Conservation (phyloP, 257 asterid species). For the Plantago ovata region DNA sequence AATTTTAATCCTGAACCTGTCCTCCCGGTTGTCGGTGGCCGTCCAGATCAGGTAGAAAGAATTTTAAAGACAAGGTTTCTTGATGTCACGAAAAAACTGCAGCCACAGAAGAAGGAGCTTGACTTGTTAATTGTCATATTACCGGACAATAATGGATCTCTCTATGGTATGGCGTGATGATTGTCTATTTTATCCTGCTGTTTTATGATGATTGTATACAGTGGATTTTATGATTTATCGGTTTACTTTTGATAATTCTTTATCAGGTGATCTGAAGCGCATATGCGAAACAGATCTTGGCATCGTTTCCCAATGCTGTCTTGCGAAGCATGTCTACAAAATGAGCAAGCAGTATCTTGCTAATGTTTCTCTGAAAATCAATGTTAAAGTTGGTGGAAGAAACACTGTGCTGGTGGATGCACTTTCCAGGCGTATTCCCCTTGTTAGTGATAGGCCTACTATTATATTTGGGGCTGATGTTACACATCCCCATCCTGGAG, state of each 20-base stretch:
- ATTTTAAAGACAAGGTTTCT: constrained; percentile 66
- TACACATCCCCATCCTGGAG: constrained; percentile 98
- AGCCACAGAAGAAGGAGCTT: constrained; percentile 62
- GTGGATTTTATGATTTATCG: too few species aligned
- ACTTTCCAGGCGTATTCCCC: constrained; percentile 78
- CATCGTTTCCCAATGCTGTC: constrained; percentile 93
- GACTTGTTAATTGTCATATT: constrained; percentile 82
- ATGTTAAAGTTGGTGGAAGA: constrained; percentile 96
- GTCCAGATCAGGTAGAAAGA: constrained; percentile 86
- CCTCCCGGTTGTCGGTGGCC: constrained; percentile 56
- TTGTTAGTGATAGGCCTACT: constrained; percentile 86
- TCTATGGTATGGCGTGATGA: constrained; percentile 57
- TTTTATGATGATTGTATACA: neutral
- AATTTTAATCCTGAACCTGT: constrained; percentile 71
- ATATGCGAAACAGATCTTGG: constrained; percentile 97
- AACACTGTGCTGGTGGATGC: constrained; percentile 93
- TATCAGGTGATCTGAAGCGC: constrained; percentile 76
- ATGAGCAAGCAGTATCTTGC: constrained; percentile 91
- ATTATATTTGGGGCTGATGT: constrained; percentile 98
- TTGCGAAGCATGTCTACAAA: constrained; percentile 78
- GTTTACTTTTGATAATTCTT: neutral
- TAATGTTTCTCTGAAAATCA: constrained; percentile 80
- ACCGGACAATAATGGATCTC: constrained; percentile 95
- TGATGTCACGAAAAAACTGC: constrained; percentile 62
- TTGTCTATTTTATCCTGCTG: neutral